These are phyloP conservation scores for Corynascus novoguineensis DNA, from an alignment of 495 filamentous ascomycete species.

Conservation along the genomic window DNA sequence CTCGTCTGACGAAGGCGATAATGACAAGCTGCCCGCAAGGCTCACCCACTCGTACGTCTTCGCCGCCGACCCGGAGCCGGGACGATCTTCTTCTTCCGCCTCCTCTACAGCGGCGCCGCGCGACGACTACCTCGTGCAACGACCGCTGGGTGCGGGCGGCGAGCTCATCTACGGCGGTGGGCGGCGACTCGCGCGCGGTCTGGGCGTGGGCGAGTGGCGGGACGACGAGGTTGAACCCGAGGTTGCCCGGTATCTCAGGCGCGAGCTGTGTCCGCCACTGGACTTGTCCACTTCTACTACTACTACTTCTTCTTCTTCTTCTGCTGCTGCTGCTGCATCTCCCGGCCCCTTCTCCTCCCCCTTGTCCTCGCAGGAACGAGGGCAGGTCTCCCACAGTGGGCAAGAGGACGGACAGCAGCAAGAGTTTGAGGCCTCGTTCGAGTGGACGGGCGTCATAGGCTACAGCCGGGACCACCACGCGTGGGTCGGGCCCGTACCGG, in stretches of 20 bases:
- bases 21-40: neutral
- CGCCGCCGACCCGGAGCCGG: constrained; percentile 37
- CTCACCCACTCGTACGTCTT: constrained; percentile 57
- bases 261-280: constrained; percentile 30
- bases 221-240: constrained; percentile 54
- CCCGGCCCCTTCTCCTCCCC: too few species aligned
- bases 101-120: constrained; percentile 5
- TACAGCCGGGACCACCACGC: constrained; percentile 64
- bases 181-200: constrained; percentile 32
- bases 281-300: constrained; percentile 10
- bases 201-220: constrained; percentile 53
- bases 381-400: too few species aligned
- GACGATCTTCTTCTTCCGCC: too few species aligned
- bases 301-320: too few species aligned
- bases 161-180: constrained; percentile 53
- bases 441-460: constrained; percentile 85
- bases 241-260: constrained; percentile 45
- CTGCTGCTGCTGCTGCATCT: too few species aligned
- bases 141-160: constrained; percentile 49
- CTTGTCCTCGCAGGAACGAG: too few species aligned
- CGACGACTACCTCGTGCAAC: constrained; percentile 74
- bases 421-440: constrained; percentile 50
- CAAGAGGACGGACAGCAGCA: neutral
- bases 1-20: neutral
- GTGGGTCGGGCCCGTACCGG: constrained; percentile 58